Evolutionary conservation across 2,329 filamentous ascomycete genomes (phyloP), one percentile per base, ranked within the genome.

Genomic region (Nemania sp.): DNA sequence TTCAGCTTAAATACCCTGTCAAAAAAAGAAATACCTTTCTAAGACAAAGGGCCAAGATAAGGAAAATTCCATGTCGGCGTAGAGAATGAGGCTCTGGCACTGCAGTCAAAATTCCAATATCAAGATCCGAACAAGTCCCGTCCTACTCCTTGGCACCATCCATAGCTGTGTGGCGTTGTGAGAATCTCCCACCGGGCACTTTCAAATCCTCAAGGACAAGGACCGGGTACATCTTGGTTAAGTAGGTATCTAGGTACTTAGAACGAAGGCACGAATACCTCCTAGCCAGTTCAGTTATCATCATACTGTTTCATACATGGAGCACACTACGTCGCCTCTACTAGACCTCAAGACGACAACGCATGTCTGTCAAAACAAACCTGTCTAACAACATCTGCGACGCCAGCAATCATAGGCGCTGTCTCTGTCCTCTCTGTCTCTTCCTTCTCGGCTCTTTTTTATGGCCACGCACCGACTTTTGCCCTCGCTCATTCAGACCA

Each of bases 71-170:
- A 57, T 43, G 47, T 51, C 39, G 37, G 32, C 18, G 40, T 52
- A n/a, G 43, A 7, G 35, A 49, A 42, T 55, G 54, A 54, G 59
- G 59, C 59, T 62, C 59, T 29, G 25, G 25, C 7, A 29, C 25
- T 29, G 25, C 32, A 37, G 12, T 51, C 3, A n/a, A 29, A 17
- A 18, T 42, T 35, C n/a, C 21, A 48, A 29, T 37, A 20, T 50
- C 25, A 35, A 25, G 17, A 18, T 43, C 37, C 37, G 45, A 21
- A 35, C 11, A 15, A 51, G 25, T n/a, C 18, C 10, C 54, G 20
- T 20, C 45, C 21, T 49, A 17, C 21, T 25, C 29, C 46, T 49
- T 20, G 35, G 42, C 35, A 18, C 17, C 37, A 48, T 37, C 37
- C 10, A 25, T 25, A 15, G 7, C 13, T 29, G 4, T 2, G 43